Base-by-base conservation (phyloP, 345 rosid species). In the Iberis pinnata region DNA sequence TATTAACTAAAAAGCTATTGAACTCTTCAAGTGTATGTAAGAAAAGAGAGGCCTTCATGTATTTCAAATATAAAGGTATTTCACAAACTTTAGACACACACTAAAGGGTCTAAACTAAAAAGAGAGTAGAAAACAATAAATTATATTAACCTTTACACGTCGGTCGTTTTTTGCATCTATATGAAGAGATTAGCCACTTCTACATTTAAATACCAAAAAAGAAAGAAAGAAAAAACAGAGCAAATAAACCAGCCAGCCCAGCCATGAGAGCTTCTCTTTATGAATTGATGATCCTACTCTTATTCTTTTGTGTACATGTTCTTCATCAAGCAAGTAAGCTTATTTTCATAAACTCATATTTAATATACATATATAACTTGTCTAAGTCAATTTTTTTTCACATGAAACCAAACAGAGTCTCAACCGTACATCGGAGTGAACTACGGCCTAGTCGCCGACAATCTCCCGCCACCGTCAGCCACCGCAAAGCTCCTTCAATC, bases 361-460 rank as follows among this genome's bases (percentile, higher is more conserved):
- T 24, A n/a, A 9, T 35, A 6, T 36, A 16, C 35, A 15, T 16
- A 19, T 12, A 29, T 10, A 26, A 15, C 37, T 47, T 31, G 7
- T 39, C 8, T 16, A 18, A 43, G 3, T 13, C 40, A 5, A 4
- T 32, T 56, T 15, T 13, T 47, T 52, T 19, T 10, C 7, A 29
- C 24, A 41, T 31, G 9, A 12, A 7, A 4, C 3, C 17, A 58
- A 58, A 36, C 76, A 92, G 97, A 64, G 9, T 75, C 84, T 3
- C 74, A 92, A 52, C 69, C 98, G 1, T 88, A 81, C 63, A 63
- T 92, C 20, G 99, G 99, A 26, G 63, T 92, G 12, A 92, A 92
- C 76, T 85, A 85, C 52, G 95, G 99, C 22, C 79, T 73, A 68
- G 58, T 78, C 2, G 99, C 94, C 1, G 77, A 92, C 64, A 88